Base-by-base conservation (phyloP, 192 early-diverging fungal genomes). In the Gryganskiella cystojenkinii region DNA sequence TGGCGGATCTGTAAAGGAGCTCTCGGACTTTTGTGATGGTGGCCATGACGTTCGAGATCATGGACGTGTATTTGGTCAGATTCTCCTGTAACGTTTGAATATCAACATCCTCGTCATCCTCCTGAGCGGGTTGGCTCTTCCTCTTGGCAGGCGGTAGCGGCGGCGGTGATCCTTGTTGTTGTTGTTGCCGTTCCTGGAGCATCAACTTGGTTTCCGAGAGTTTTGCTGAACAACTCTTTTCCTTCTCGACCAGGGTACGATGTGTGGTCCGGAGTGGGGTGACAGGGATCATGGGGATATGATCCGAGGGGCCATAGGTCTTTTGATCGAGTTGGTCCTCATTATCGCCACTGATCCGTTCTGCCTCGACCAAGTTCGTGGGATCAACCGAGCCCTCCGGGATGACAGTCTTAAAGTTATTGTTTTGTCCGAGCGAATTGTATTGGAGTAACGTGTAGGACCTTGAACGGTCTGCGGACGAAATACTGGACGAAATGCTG, bases 361-460 rank as follows among this genome's bases (percentile, higher is more conserved):
- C 82, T 19, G 88, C 88, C 31, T 85, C 70, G 3, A 83, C 83
- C n/a, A 89, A 56, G 47, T 87, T 81, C 34, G 80, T 83, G 13
- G 88, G 86, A 56, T 89, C 86, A 2, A 88, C 76, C 14, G 81
- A 80, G 10, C 85, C 87, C 37, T 88, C 87, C 0, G 85, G 81
- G 17, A 86, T 76, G 30, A 86, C 73, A 2, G 70, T 63, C 31
- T 49, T 73, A 40, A 71, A 80, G 25, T 56, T 31, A 42, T 60
- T 65, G 46, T 19, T 51, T 46, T 78, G 63, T 42, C 62, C 73
- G 25, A 70, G 64, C 13, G 70, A 63, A 34, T 71, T 30, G 34
- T 82, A 75, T n/a, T 79, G 67, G 24, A 74, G 72, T 25, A 64
- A 65, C 63, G 70, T 74, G 75, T 75, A 70, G 20, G 64, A 40